These are phyloP conservation scores for Leccinum solheimii DNA, from an alignment of 1,284 basidiomycete genomes.

Conservation along the genomic window DNA sequence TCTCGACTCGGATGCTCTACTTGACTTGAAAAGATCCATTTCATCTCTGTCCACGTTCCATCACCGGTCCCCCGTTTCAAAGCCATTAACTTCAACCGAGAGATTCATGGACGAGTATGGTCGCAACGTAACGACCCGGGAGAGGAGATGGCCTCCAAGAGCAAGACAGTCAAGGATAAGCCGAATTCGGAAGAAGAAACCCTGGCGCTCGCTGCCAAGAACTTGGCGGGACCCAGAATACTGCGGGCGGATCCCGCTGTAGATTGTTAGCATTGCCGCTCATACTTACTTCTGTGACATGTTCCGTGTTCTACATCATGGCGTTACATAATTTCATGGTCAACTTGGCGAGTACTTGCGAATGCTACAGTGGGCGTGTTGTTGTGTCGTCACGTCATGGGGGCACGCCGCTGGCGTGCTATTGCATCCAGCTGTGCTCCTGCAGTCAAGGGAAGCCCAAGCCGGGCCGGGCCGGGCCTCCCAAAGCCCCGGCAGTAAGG, in stretches of 20 bases:
- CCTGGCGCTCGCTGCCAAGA: not conserved
- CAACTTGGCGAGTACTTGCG: not conserved
- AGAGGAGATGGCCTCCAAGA: not conserved
- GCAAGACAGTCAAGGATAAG: not conserved
- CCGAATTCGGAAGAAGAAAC: not conserved
- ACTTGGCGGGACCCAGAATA: not conserved
- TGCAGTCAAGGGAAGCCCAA: no score
- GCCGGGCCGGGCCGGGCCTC: no score
- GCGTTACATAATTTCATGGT: not conserved
- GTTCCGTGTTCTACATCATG: not conserved
- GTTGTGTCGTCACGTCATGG: no score
- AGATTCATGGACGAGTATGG: not conserved
- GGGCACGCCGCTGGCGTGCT: no score
- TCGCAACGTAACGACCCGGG: not conserved
- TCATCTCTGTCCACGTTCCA: not conserved
- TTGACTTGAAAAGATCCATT: not conserved
- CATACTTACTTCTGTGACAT: not conserved
- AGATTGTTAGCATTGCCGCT: not conserved
- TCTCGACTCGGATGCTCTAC: not conserved
- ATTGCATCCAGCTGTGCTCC: no score
- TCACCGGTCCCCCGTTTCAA: conserved; percentile 6
- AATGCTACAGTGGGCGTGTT: not conserved
- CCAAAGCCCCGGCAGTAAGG: no score
- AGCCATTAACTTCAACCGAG: conserved; percentile 1
- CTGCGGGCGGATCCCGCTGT: not conserved